phyloP scores from a whole-genome alignment of 1,139 yeast genomes.

The Debaryomyces nepalensis region DNA sequence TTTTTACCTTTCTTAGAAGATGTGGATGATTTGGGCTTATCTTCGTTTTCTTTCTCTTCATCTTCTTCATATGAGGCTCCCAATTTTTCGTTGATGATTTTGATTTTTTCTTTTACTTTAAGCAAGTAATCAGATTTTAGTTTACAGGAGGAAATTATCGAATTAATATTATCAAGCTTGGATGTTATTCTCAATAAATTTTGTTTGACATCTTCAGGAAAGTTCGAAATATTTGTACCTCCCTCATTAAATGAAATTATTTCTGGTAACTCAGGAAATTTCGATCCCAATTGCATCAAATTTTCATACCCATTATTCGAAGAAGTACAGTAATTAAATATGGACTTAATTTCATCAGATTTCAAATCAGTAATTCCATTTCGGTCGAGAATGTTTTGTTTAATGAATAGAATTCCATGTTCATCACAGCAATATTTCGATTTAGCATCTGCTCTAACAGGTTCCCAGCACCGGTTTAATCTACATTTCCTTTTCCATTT shows the following conservation, averaged over 20 bases:
- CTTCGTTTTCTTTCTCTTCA: constrained; percentile 20
- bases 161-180: constrained; percentile 27
- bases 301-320: constrained; percentile 20
- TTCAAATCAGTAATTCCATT: constrained; percentile 23
- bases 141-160: constrained; percentile 25
- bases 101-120: constrained; percentile 40
- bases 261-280: constrained; percentile 46
- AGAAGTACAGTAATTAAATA: constrained; percentile 18
- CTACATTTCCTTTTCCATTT: constrained; percentile 82
- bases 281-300: constrained; percentile 32
- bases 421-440: constrained; percentile 78
- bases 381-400: constrained; percentile 25
- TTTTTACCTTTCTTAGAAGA: constrained; percentile 20
- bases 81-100: constrained; percentile 41
- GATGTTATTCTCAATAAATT: constrained; percentile 26
- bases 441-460: constrained; percentile 43
- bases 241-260: constrained; percentile 34
- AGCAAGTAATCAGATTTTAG: constrained; percentile 28
- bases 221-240: constrained; percentile 33
- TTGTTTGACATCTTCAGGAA: constrained; percentile 36
- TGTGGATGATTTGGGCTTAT: constrained; percentile 18
- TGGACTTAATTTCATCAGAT: constrained; percentile 25
- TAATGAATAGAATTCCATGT: constrained; percentile 69
- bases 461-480: constrained; percentile 58
- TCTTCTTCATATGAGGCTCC: constrained; percentile 11